Evolutionary conservation across 495 filamentous ascomycete species (phyloP), one percentile per base, ranked within the genome.

Genomic region (Penicillium taxi): DNA sequence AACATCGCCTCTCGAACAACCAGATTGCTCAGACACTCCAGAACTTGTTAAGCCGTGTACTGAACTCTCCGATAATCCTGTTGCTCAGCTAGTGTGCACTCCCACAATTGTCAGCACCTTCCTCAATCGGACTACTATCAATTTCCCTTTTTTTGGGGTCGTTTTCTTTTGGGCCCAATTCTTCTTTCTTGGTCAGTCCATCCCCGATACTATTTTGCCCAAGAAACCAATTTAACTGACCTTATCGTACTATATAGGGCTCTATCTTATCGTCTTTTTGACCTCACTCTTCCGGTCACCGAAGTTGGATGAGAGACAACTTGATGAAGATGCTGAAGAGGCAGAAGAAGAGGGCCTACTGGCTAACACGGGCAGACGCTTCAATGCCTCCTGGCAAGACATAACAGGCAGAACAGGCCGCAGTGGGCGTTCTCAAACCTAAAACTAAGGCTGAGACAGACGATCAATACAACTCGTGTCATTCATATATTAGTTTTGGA

Each of bases 101-200:
- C 86, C 91, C 0, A 90, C 75, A 29, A 80, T 96, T 30, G 81
- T 82, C 47, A 88, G 82, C 38, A 95, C 85, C 0, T 94, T 98
- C 63, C 66, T 96, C 36, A 95, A 98, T 55, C 79, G 88, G 20
- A 73, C 96, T 24, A 93, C 85, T n/a, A 66, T 96, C 42, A 91
- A 90, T 61, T 98, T 87, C 69, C 90, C 93, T 11, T 84, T 94
- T 52, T 94, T 98, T 60, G 91, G 91, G n/a, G 82, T 77, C 22
- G 68, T 96, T 9, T 74, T 82, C 41, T 98, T 96, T 64, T 96
- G 88, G 89, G 84, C 85, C 0, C 93, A 96, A 53, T 95, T 94
- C 50, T 78, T 70, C 9, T 96, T 96, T 62, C 61, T 96, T 29
- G 86, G 77, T 72, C 69, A 50, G 59, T 31, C 19, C 15, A 5